Conservation (phyloP, 2,329 filamentous ascomycete genomes). For the Botrytis byssoidea region DNA sequence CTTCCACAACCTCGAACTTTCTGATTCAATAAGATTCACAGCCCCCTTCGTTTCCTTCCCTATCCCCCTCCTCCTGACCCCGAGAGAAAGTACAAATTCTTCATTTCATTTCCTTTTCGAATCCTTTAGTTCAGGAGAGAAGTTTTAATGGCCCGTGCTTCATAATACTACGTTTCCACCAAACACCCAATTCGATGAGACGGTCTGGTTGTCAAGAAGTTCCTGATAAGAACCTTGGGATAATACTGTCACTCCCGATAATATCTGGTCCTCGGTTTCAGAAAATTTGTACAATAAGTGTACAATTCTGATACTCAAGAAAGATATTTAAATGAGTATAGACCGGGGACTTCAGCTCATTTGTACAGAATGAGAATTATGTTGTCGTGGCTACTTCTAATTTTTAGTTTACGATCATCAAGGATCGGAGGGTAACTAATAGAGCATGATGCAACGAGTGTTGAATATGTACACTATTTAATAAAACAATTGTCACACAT, state of each 20-base stretch:
- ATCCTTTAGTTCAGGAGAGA: background rate
- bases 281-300: background rate
- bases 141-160: background rate
- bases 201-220: too few relatives aligned
- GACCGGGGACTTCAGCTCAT: background rate
- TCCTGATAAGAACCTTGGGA: background rate
- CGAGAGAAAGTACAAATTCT: background rate
- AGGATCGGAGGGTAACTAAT: background rate
- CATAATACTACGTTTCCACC: too few relatives aligned
- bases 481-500: background rate
- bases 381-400: background rate
- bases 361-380: background rate
- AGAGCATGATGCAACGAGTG: background rate
- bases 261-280: background rate
- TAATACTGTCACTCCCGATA: background rate
- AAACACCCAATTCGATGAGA: too few relatives aligned
- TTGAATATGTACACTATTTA: background rate
- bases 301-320: too few relatives aligned
- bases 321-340: too few relatives aligned
- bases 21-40: background rate
- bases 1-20: background rate
- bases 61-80: accelerated
- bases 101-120: background rate
- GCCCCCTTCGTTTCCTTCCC: background rate
- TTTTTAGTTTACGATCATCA: background rate